Base-by-base conservation (phyloP, 148 eudicot species). In the Rhododendron griersonianum region DNA sequence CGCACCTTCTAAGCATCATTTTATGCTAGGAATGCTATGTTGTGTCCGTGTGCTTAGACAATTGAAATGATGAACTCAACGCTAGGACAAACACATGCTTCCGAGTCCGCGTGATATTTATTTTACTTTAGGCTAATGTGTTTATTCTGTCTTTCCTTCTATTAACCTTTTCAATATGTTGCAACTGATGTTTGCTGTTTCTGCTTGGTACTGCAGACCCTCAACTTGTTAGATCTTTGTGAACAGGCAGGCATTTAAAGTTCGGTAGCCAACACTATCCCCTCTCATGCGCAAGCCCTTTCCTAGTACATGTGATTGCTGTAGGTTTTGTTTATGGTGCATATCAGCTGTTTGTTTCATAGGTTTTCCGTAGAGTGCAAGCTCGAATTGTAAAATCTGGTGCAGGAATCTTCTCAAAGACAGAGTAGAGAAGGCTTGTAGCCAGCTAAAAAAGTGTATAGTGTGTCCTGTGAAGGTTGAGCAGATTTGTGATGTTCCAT, bases 171-270 rank as follows among this genome's bases (percentile, higher is more conserved):
- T 84, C 35, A 11, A 14, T 63, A 47, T 69, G 39, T 11, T 79
- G 15, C 50, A 53, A 63, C 50, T 84, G 81, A 69, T 76, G 47
- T 28, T 71, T 33, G n/a, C 53, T 78, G 61, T 23, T 80, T 48
- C 71, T 75, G 19, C 25, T 59, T 88, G 81, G 25, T 53, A 39
- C 79, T 92, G 89, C 95, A 97, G 99, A 97, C 99, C 55, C 90
- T 97, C 78, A 95, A 91, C 92, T 91, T 97, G 91, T 90, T 97
- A 63, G 99, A 97, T 88, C 98, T 97, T n/a, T 97, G 99, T 85
- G 99, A 97, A 89, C 98, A 94, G 91, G 75, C 84, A 1, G 19
- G 95, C 65, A 87, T 89, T 81, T 93, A 89, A 89, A 87, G 85
- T 75, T 37, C 61, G 10, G 79, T 87, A 39, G 88, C 84, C n/a